Base-by-base conservation (phyloP, 2,329 filamentous ascomycete genomes). In the Aspergillus jensenii region DNA sequence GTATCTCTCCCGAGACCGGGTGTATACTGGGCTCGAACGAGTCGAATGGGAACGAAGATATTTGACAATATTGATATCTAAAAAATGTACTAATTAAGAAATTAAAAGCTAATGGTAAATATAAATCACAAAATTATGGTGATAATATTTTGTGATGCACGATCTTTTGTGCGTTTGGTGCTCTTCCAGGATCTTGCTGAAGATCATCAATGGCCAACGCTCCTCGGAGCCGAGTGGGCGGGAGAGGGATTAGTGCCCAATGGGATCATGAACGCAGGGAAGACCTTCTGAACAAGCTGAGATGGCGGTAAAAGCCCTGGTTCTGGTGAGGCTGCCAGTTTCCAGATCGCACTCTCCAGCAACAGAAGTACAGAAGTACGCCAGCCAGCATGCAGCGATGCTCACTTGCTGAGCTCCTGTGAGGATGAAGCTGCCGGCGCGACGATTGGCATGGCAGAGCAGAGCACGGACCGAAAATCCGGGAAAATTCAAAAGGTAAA, bases 181-280 rank as follows among this genome's bases (percentile, higher is more conserved):
- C 25, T 44, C 44, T 35, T 53, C 27, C 40, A 59, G 50, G 56
- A 57, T 56, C 51, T 58, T 14, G 45, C 4, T 41, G 33, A 40
- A 25, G 40, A 52, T 47, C 33, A 52, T 53, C 45, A 53, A 50
- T 53, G 50, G 43, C 17, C 48, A 47, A 54, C 33, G 21, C 27
- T 54, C 14, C 39, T 52, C 43, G 31, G 50, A 48, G 50, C 47
- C 39, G 58, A 41, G 44, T 59, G 53, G 56, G 49, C 53, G 55
- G 37, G 44, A 15, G 52, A 48, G 47, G 39, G 48, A 44, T 56
- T 57, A 53, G 46, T 58, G 59, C 56, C 61, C 59, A 61, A 63
- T 59, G 51, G 35, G 44, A 59, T 47, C 48, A 46, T 50, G 52
- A 31, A 37, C 50, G 44, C 49, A 53, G 56, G 43, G 33, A 46